Conservation (phyloP, 1,139 yeast genomes). For the Lodderomyces parapsilosis region DNA sequence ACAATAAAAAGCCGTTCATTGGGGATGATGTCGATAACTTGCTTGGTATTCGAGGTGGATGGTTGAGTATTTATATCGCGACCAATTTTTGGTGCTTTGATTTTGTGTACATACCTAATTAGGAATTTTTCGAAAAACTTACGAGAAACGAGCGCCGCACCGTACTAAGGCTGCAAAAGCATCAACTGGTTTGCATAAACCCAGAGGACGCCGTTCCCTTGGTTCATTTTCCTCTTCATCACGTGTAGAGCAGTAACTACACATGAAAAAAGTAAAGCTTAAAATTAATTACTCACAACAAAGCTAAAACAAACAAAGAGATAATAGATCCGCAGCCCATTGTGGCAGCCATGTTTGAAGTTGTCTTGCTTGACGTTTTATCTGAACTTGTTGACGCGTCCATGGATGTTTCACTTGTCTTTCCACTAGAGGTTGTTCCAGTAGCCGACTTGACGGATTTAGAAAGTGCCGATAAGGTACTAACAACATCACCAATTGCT, state of each 20-base stretch:
- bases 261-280: too few species aligned
- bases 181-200: too few species aligned
- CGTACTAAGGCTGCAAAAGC: too few species aligned
- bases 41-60: too few species aligned
- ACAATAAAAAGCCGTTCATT: background rate
- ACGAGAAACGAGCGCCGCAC: background rate
- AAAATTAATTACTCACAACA: conserved; percentile 3
- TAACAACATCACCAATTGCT: background rate
- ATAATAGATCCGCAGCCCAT: conserved; percentile 9
- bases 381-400: background rate
- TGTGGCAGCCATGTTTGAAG: conserved; percentile 7
- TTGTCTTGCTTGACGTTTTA: background rate
- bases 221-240: too few species aligned
- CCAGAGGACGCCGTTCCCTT: too few species aligned
- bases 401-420: background rate
- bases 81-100: background rate
- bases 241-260: too few species aligned
- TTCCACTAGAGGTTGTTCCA: too few species aligned
- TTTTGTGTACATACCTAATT: background rate
- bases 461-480: background rate
- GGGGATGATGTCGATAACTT: background rate
- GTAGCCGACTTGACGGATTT: background rate
- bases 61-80: background rate
- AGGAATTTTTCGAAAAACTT: background rate
- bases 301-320: conserved; percentile 6